A percentile compares a stretch with the other conserved stretches of the same genome.
Evolutionary conservation across 192 early-diverging fungal genomes (phyloP).

Genomic region (Entomortierella parvispora): DNA sequence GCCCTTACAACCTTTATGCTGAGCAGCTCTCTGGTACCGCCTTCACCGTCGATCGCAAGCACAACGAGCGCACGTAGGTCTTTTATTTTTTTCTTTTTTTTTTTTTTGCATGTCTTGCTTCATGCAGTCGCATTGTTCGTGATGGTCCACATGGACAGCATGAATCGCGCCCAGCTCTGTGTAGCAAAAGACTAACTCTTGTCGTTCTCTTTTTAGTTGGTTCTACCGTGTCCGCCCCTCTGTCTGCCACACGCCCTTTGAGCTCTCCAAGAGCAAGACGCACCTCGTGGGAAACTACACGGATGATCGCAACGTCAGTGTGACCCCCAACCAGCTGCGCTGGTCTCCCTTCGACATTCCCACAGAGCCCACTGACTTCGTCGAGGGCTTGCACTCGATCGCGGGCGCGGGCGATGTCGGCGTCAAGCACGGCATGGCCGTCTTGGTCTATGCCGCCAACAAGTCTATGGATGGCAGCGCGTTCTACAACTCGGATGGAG

Average conservation of each 20-base stretch:
- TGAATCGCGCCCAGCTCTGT: no score
- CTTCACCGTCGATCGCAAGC: constrained; percentile 82
- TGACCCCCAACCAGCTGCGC: constrained; percentile 89
- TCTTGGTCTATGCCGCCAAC: constrained; percentile 86
- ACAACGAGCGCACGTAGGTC: constrained; percentile 80
- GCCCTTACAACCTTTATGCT: constrained; percentile 90
- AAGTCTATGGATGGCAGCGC: constrained; percentile 79
- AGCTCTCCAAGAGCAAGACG: constrained; percentile 25
- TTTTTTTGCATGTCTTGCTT: background rate
- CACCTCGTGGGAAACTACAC: constrained; percentile 72
- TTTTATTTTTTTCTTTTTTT: background rate
- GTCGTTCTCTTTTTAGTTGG: constrained; percentile 68
- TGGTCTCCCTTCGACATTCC: constrained; percentile 92
- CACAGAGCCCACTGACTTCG: constrained; percentile 74
- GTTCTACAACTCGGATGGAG: constrained; percentile 93
- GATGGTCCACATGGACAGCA: no score
- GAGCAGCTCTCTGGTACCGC: constrained; percentile 95
- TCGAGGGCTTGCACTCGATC: constrained; percentile 85
- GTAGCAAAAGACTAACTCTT: background rate
- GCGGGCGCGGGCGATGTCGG: constrained; percentile 88
- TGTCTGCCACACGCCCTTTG: constrained; percentile 82
- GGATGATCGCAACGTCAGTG: constrained; percentile 56
- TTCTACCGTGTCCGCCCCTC: constrained; percentile 96
- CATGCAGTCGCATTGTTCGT: background rate
- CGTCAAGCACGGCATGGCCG: constrained; percentile 80